A percentile compares a stretch with the other conserved stretches of the same genome.
These are phyloP conservation scores for Elsinoe arachidis DNA, from an alignment of 2,329 filamentous ascomycete species.

Conservation along the genomic window DNA sequence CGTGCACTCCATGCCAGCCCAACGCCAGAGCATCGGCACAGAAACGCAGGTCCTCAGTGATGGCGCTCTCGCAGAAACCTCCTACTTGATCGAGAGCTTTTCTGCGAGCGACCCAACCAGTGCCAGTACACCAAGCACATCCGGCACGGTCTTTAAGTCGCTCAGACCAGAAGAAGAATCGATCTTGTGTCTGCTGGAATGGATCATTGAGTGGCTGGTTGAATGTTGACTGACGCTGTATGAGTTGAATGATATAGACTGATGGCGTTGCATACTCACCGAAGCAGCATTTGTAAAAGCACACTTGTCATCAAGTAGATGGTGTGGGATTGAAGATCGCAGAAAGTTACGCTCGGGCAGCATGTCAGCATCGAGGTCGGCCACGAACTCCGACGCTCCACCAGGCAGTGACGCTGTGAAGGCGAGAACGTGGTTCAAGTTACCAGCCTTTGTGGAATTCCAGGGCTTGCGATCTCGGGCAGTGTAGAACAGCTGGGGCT, in stretches of 20 bases:
- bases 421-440: conserved; percentile 48
- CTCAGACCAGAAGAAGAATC: conserved; percentile 49
- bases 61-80: conserved; percentile 51
- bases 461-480: neutral
- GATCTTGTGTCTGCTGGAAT: conserved; percentile 49
- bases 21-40: conserved; percentile 51
- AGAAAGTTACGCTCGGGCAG: conserved; percentile 55
- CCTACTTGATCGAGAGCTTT: conserved; percentile 52
- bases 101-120: conserved; percentile 53
- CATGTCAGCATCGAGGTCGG: conserved; percentile 59
- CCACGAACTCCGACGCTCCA: conserved; percentile 34
- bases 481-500: neutral
- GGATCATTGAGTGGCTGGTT: conserved; percentile 39
- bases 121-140: conserved; percentile 58
- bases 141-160: conserved; percentile 37
- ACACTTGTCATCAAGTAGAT: conserved; percentile 47
- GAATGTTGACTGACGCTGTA: neutral
- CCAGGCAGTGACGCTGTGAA: conserved; percentile 18
- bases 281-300: conserved; percentile 52
- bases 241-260: conserved; percentile 13
- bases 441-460: conserved; percentile 50
- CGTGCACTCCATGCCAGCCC: conserved; percentile 55
- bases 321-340: conserved; percentile 49
- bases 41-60: conserved; percentile 53
- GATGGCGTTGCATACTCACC: conserved; percentile 57